Base-by-base conservation (phyloP, 108 stramenopile genomes). In the Pseudonitzschia delicatissima region DNA sequence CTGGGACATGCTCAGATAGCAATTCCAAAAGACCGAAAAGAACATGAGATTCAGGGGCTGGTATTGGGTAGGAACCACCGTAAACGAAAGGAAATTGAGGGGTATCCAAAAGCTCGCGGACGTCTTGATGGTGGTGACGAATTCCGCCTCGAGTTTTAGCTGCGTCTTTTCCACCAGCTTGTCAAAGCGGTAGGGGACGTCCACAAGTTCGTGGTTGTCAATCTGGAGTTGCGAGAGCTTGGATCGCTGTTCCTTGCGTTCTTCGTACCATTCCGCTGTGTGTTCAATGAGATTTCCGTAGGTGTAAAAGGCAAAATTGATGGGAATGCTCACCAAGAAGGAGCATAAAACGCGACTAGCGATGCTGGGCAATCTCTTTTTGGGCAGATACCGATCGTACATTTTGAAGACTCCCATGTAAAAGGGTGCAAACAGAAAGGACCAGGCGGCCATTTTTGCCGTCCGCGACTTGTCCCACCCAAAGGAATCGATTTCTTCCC, bases 21-120 rank as follows among this genome's bases (percentile, higher is more conserved):
- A 80, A 45, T 80, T 80, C 79, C 79, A 80, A 55, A 76, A 71
- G 45, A 61, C 47, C 6, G 71, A 72, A 44, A 61, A 76, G 59
- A 72, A 42, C 71, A 67, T 66, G 12, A 80, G 59, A 12, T 45
- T 35, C 11, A 80, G 15, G 5, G 79, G 79, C 18, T 70, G 61
- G 15, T 76, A 28, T 42, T 80, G 79, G 5, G 67, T 0, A 13
- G 74, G 73, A 6, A 72, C 60, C 5, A 76, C 21, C 26, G 73
- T 34, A 63, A 80, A 80, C 18, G 45, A 76, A 20, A 80, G 40
- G 20, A 76, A 45, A 57, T 80, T 76, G 15, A 80, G 31, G 12
- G 79, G 79, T 4, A 76, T 66, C 79, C 79, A 80, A 20, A 66
- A 58, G 17, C 11, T 45, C 9, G 70, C 74, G 35, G 71, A 72